Base-by-base conservation (phyloP, 768 basidiomycete genomes). In the Amanita rimosa region DNA sequence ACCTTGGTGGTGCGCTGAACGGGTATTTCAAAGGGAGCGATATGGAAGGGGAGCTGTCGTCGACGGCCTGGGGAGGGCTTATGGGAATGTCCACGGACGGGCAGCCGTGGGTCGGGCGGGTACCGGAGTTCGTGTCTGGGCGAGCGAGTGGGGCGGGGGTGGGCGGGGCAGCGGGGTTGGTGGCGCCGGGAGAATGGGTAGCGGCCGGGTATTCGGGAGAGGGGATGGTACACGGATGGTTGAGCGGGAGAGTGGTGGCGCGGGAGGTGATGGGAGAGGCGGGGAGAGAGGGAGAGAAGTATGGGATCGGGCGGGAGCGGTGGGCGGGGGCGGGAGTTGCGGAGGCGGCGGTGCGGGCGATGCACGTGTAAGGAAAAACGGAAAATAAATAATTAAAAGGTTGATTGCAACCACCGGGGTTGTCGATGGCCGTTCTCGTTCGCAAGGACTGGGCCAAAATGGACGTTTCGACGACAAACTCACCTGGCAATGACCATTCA, bases 371-470 rank as follows among this genome's bases (percentile, higher is more conserved):
- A 6, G 11, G 33, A 21, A 50, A n/a, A 41, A 11, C n/a, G 7
- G 33, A 21, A 50, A 41, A 48, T 37, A 40, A 48, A 39, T 48
- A 55, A 58, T 52, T 54, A 63, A 57, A 64, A 63, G 62, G 58
- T 58, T 58, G 62, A 66, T 64, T 62, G 61, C 61, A 64, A 62
- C 62, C 59, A 62, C 57, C 7, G 7, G 7, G n/a, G 27, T 31
- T 31, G 31, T 76, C 71, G 73, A 86, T 87, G 85, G 85, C 85
- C 67, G 75, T 85, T 71, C 79, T 86, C 69, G 82, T 78, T 55
- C 73, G 80, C 62, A 73, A 77, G 69, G 83, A 86, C 72, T 85
- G 84, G 84, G 76, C 76, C 56, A 64, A 71, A 4, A 39, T 39
- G 38, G 38, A 39, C 36, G 36, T 37, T 60, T 75, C 72, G 56